Evolutionary conservation across 2,329 filamentous ascomycete species (phyloP).

Genomic region (Pseudogymnoascus sp.): DNA sequence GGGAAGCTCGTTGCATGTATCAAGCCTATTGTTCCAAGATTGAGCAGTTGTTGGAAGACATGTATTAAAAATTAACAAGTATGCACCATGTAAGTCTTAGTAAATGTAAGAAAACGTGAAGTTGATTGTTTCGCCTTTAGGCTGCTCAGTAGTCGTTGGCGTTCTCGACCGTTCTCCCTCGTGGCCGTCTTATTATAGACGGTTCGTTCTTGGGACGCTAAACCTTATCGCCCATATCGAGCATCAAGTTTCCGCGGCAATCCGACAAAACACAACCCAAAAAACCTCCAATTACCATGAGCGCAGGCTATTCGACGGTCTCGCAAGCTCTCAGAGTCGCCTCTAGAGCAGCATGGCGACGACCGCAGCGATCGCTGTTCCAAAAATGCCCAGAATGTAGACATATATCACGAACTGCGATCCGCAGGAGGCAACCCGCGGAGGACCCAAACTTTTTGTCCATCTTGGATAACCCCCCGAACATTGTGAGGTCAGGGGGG

Average conservation of each 20-base stretch:
- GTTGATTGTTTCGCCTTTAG: conserved; percentile 1
- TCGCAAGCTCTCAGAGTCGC: conserved; percentile 3
- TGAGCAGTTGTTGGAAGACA: neutral
- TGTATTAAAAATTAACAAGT: neutral
- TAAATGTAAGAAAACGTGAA: neutral
- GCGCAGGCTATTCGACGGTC: conserved; percentile 6
- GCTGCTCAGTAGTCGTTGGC: neutral
- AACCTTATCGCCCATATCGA: conserved; percentile 9
- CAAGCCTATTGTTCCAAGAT: neutral
- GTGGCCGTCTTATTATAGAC: neutral
- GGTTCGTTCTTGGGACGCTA: conserved; percentile 2
- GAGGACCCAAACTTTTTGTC: conserved; percentile 78
- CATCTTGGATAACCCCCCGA: conserved; percentile 78
- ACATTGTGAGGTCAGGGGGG: conserved; percentile 61
- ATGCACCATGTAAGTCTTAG: neutral
- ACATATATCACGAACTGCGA: conserved; percentile 24
- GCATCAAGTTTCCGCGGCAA: conserved; percentile 5
- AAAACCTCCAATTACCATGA: conserved; percentile 6
- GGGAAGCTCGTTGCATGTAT: neutral
- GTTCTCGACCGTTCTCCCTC: neutral
- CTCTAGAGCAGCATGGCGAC: conserved; percentile 1
- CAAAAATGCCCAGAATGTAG: conserved; percentile 20
- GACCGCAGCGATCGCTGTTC: neutral
- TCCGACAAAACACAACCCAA: conserved; percentile 1
- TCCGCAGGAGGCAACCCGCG: conserved; percentile 42